A percentile compares a stretch with the other conserved stretches of the same genome.
Evolutionary conservation across 495 filamentous ascomycete genomes (phyloP).

Genomic region (Aspergillus haitiensis): DNA sequence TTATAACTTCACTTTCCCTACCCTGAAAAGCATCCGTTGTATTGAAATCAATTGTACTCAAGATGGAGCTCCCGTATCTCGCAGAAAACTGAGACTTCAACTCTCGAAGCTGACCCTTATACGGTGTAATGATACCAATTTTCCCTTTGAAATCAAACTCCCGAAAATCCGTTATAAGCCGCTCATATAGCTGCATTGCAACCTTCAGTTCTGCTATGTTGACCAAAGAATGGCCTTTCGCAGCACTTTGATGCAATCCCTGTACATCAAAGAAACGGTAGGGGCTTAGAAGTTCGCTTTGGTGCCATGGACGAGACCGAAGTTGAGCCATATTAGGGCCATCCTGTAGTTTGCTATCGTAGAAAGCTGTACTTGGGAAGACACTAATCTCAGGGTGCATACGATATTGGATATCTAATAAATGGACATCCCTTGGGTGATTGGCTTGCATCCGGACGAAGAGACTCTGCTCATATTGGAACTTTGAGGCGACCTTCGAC

Average conservation of each 20-base stretch:
- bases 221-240: conserved; percentile 81
- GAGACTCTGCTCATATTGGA: conserved; percentile 95
- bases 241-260: conserved; percentile 76
- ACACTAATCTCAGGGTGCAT: conserved; percentile 96
- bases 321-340: conserved; percentile 76
- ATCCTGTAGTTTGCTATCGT: conserved; percentile 82
- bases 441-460: conserved; percentile 98
- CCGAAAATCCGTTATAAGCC: conserved; percentile 70
- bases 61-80: conserved; percentile 71
- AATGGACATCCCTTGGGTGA: conserved; percentile 82
- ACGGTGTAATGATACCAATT: conserved; percentile 95
- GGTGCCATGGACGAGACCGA: conserved; percentile 80
- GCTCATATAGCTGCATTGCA: conserved; percentile 78
- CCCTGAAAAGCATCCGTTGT: conserved; percentile 98
- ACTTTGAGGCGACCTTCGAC: conserved; percentile 86
- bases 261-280: conserved; percentile 98
- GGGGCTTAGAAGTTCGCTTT: conserved; percentile 74
- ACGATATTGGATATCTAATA: conserved; percentile 95
- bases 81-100: conserved; percentile 69
- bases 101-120: conserved; percentile 86
- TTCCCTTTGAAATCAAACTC: conserved; percentile 72
- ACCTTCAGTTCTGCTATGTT: conserved; percentile 84
- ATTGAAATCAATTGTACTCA: conserved; percentile 87
- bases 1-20: conserved; percentile 94
- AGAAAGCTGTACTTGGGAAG: conserved; percentile 90